Percentiles rank a stretch among this genome's conserved stretches.
Conservation (phyloP, 495 filamentous ascomycete species). For the Pyronema omphalodes region DNA sequence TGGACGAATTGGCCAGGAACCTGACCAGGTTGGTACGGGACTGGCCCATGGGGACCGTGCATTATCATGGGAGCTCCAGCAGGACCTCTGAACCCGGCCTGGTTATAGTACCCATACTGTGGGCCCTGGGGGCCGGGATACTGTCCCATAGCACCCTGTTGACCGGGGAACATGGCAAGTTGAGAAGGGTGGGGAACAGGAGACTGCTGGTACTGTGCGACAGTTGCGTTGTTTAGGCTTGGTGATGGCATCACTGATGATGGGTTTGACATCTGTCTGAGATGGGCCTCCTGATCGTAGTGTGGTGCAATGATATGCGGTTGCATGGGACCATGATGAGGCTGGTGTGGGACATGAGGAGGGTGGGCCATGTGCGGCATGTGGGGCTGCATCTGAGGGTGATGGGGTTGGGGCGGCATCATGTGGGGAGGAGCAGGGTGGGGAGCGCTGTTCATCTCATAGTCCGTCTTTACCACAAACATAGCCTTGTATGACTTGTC, state of each 20-base stretch:
- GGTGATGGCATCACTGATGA: conserved; percentile 48
- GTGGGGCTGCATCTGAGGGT: conserved; percentile 41
- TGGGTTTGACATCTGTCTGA: conserved; percentile 47
- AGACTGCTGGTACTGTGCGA: conserved; percentile 36
- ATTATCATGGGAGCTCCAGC: conserved; percentile 46
- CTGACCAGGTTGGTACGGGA: conserved; percentile 32
- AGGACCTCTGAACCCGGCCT: conserved; percentile 35
- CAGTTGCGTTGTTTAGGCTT: conserved; percentile 36
- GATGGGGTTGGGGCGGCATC: conserved; percentile 35
- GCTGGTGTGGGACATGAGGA: conserved; percentile 32
- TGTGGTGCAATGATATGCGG: conserved; percentile 34
- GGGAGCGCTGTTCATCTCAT: conserved; percentile 27
- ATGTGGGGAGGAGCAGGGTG: conserved; percentile 41
- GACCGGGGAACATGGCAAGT: conserved; percentile 34
- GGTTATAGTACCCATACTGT: conserved; percentile 25
- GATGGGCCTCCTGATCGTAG: conserved; percentile 45
- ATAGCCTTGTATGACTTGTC: conserved; percentile 45
- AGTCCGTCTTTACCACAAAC: conserved; percentile 35
- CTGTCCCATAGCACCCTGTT: conserved; percentile 40
- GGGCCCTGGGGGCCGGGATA: conserved; percentile 35
- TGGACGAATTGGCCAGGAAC: conserved; percentile 33
- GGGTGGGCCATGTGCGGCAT: conserved; percentile 30
- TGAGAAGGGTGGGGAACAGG: conserved; percentile 41
- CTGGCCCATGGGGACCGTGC: conserved; percentile 37
- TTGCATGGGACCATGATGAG: conserved; percentile 24